Conservation (phyloP, 1,284 basidiomycete species). For the Rhodofomes roseus region DNA sequence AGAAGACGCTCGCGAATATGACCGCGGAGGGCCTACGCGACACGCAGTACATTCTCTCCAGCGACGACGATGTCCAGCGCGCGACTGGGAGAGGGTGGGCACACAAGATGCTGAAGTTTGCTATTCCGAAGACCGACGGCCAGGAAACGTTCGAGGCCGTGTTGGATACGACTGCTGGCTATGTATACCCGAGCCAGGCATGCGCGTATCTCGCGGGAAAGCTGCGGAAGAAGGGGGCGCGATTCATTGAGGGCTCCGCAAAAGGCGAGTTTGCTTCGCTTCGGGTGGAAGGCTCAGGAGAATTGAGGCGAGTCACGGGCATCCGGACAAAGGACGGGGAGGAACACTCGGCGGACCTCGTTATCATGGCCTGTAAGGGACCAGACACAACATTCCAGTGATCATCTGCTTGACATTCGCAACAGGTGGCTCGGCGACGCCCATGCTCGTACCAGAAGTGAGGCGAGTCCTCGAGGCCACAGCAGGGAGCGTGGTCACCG, state of each 20-base stretch:
- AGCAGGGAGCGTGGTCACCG: constrained; percentile 9
- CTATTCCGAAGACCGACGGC: constrained; percentile 4
- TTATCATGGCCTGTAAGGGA: constrained; percentile 9
- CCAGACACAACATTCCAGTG: background rate
- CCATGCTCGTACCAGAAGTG: constrained; percentile 9
- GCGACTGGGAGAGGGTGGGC: constrained; percentile 6
- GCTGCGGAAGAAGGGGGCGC: constrained; percentile 6
- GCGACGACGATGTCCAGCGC: constrained; percentile 7
- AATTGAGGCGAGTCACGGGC: constrained; percentile 3
- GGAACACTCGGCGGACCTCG: constrained; percentile 5
- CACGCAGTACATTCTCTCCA: constrained; percentile 7
- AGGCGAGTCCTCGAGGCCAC: constrained; percentile 9
- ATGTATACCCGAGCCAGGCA: constrained; percentile 7
- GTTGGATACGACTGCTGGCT: constrained; percentile 7
- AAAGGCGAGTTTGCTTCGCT: constrained; percentile 7
- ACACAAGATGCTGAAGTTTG: constrained; percentile 8
- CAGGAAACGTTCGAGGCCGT: constrained; percentile 8
- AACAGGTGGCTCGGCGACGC: constrained; percentile 8
- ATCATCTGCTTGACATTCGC: background rate
- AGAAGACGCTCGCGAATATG: constrained; percentile 7
- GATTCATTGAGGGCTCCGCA: constrained; percentile 6
- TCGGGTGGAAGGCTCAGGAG: constrained; percentile 1
- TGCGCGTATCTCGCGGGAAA: constrained; percentile 9
- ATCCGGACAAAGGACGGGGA: constrained; percentile 8
- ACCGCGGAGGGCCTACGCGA: constrained; percentile 8